These are phyloP conservation scores for Aspergillus uvarum DNA, from an alignment of 2,329 filamentous ascomycete genomes.

Conservation along the genomic window DNA sequence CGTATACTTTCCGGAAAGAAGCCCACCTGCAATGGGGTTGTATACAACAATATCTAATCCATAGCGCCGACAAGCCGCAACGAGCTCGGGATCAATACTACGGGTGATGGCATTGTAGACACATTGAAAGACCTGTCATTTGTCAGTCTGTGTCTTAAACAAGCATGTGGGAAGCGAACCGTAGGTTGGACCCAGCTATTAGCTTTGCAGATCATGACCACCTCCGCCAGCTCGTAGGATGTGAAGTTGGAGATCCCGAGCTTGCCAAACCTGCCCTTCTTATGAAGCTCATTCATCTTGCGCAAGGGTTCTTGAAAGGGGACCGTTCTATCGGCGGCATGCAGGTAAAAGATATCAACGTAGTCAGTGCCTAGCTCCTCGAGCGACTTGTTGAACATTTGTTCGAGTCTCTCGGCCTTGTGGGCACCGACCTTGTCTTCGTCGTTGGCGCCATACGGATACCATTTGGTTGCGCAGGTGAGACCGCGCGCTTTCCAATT, in stretches of 20 bases:
- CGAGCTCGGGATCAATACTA: constrained; percentile 8
- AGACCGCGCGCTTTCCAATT: constrained; percentile 11
- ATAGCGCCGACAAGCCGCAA: constrained; percentile 11
- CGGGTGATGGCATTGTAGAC: neutral
- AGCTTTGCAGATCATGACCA: constrained; percentile 3
- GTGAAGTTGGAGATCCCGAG: constrained; percentile 11
- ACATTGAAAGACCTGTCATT: too few species aligned
- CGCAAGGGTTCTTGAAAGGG: constrained; percentile 7
- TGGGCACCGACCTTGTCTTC: constrained; percentile 4
- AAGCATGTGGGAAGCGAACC: neutral
- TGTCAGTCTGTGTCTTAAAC: too few species aligned
- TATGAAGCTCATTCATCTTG: constrained; percentile 5
- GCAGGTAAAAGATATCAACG: constrained; percentile 13
- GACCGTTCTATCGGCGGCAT: constrained; percentile 7
- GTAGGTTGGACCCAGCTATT: constrained; percentile 8
- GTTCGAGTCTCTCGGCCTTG: constrained; percentile 1
- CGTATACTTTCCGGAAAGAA: constrained; percentile 9
- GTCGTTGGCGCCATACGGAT: neutral
- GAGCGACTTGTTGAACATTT: constrained; percentile 7
- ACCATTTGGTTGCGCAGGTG: constrained; percentile 11
- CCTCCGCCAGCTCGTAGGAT: constrained; percentile 8
- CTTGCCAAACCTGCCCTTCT: constrained; percentile 6
- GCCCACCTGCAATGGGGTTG: constrained; percentile 10
- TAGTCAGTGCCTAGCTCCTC: constrained; percentile 5
- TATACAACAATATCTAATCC: constrained; percentile 11